Evolutionary conservation across 768 basidiomycete genomes (phyloP), one percentile per base, ranked within the genome.

Genomic region (Naganishia vishniacii): DNA sequence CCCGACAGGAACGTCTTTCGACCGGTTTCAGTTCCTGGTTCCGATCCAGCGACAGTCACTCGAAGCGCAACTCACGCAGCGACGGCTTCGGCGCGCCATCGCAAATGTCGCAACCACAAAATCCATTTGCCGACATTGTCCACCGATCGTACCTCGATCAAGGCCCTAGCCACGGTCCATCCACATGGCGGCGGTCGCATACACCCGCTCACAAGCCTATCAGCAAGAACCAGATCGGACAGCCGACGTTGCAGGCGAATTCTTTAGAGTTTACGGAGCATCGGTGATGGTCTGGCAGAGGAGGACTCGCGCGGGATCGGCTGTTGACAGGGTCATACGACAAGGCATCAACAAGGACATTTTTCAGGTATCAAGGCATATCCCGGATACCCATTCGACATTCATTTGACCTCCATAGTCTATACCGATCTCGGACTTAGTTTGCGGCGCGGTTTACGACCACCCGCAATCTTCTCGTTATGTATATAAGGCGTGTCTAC

Each of bases 51-150:
- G 65, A 66, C 63, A 64, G 60, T 60, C 70, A 65, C 34, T 68
- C 61, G 25, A 41, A 46, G 51, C 37, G 64, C n/a, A 40, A 18
- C 7, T 56, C 53, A 56, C 65, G 48, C 67, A 62, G 29, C 67
- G 69, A 20, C 61, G 61, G n/a, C 64, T 70, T 34, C 64, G 8
- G 75, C 73, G 70, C 62, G 40, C 48, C 63, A 8, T 66, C 65
- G 51, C 65, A 65, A 44, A 60, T 63, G 53, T 58, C 68, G 25
- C 53, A 56, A 29, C 53, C 40, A 20, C 74, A 75, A 51, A 77
- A 77, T 48, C 75, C 74, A 1, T 77, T 77, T 58, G 75, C 75
- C 58, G 74, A 75, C 53, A 71, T 72, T 12, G 72, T 72, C 8
- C 73, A 71, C 40, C 62, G 73, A 23, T 69, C 69, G 1, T 77